phyloP scores from a whole-genome alignment of 345 rosid genomes.

The Iberis pinnata region DNA sequence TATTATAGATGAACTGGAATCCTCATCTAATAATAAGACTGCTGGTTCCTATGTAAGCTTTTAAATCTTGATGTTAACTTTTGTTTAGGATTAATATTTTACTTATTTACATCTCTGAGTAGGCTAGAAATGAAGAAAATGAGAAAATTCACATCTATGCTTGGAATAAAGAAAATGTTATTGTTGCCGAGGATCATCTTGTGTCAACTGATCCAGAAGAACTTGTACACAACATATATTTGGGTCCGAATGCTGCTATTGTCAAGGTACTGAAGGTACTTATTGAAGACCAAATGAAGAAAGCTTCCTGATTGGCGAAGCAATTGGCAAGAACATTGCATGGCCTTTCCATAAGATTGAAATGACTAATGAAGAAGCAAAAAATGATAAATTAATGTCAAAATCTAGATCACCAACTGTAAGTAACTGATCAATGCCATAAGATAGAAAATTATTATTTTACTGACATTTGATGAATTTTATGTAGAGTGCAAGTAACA shows the following conservation, averaged over 20 bases:
- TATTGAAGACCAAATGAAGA: background rate
- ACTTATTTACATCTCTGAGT: too few relatives aligned
- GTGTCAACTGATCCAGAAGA: background rate
- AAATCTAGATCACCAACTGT: background rate
- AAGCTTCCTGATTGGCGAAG: background rate
- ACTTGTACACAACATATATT: background rate
- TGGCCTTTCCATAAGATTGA: background rate
- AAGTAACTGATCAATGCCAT: background rate
- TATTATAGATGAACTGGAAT: conserved; percentile 1
- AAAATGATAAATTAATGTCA: background rate
- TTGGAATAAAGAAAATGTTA: too few relatives aligned
- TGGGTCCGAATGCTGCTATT: background rate
- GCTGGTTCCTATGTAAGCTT: background rate
- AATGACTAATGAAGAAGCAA: background rate
- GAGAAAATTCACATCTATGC: too few relatives aligned
- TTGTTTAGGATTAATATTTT: too few relatives aligned
- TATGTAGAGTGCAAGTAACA: background rate
- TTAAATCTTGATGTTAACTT: too few relatives aligned
- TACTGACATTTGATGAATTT: too few relatives aligned
- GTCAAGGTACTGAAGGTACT: background rate
- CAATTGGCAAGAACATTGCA: background rate
- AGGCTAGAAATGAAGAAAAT: too few relatives aligned
- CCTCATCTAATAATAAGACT: background rate
- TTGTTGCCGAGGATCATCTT: background rate
- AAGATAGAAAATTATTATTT: too few relatives aligned